These are phyloP conservation scores for Phalaenopsis equestris DNA, from an alignment of 106 monocot species.

Conservation along the genomic window DNA sequence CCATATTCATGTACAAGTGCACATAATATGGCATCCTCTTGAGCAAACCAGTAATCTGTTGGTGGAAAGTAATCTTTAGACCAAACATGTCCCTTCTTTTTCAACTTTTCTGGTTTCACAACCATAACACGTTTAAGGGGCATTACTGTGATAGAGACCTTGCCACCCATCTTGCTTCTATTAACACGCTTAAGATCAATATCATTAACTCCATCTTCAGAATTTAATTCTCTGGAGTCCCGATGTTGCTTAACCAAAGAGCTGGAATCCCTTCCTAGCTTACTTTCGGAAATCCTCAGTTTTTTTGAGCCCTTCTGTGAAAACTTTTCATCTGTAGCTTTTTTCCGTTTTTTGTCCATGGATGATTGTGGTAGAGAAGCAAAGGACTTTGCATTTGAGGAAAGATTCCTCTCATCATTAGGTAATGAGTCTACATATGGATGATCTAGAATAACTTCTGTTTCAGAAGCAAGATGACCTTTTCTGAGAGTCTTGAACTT, in stretches of 20 bases:
- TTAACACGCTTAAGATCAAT: conserved; percentile 29
- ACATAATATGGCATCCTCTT: conserved; percentile 89
- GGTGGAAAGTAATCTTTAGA: conserved; percentile 61
- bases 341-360: conserved; percentile 53
- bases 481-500: conserved; percentile 94
- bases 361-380: conserved; percentile 36
- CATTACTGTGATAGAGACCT: conserved; percentile 59
- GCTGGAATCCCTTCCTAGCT: conserved; percentile 18
- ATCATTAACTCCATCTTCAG: conserved; percentile 26
- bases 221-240: conserved; percentile 32
- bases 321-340: conserved; percentile 30
- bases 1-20: conserved; percentile 85
- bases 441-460: conserved; percentile 38
- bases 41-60: conserved; percentile 70
- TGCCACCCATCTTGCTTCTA: conserved; percentile 47
- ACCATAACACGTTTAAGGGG: conserved; percentile 79
- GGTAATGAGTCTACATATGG: conserved; percentile 20
- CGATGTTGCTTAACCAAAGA: conserved; percentile 27
- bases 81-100: conserved; percentile 55
- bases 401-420: conserved; percentile 27
- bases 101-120: conserved; percentile 74
- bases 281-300: conserved; percentile 24
- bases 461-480: conserved; percentile 54
- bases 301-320: conserved; percentile 47
- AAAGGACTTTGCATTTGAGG: conserved; percentile 15